Conservation (phyloP, 2,329 filamentous ascomycete species). For the Exophiala lecanii-corni region DNA sequence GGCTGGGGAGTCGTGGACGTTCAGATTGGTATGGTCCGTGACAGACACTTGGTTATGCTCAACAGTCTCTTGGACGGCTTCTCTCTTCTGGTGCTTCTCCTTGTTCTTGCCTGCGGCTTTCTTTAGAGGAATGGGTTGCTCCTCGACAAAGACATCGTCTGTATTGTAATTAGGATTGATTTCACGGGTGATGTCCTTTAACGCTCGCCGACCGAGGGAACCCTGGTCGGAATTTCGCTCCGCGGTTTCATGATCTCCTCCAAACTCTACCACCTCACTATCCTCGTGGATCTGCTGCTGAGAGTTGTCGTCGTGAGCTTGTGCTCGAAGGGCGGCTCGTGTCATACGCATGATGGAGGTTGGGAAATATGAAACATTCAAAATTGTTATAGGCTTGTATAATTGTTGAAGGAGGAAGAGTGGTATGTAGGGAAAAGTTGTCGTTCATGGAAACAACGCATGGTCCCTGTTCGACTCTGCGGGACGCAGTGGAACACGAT, state of each 20-base stretch:
- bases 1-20: neutral
- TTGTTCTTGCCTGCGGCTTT: constrained; percentile 15
- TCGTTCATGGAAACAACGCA: no score
- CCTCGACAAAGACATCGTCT: constrained; percentile 11
- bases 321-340: constrained; percentile 26
- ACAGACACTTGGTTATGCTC: neutral
- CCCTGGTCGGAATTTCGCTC: constrained; percentile 7
- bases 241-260: constrained; percentile 1
- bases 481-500: no score
- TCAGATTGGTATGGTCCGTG: neutral
- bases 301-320: constrained; percentile 18
- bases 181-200: constrained; percentile 26
- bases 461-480: no score
- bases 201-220: constrained; percentile 11
- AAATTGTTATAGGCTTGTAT: neutral
- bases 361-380: neutral
- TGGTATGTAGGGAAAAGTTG: no score
- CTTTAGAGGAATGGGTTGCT: constrained; percentile 7
- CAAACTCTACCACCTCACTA: constrained; percentile 7
- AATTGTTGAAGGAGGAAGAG: no score
- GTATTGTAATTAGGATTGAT: constrained; percentile 17
- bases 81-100: constrained; percentile 9
- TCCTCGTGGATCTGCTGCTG: constrained; percentile 22
- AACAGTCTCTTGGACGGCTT: constrained; percentile 3
- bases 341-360: constrained; percentile 25